Percentiles rank a stretch among this genome's conserved stretches.
Evolutionary conservation across 2,329 filamentous ascomycete species (phyloP).

Genomic region (Achaetomium macrosporum): DNA sequence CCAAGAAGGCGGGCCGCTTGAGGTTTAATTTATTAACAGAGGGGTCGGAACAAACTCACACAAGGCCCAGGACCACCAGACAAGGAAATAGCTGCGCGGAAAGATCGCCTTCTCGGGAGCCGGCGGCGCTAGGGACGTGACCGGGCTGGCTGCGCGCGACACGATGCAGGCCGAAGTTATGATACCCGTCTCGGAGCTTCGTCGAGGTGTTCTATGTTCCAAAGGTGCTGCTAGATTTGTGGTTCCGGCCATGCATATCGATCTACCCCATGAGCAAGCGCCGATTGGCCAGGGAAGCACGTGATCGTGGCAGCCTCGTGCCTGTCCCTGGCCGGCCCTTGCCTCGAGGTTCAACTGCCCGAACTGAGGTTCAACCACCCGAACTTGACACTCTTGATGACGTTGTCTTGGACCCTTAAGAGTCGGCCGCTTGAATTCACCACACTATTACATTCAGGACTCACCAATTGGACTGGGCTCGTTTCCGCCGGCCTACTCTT

Average conservation of each 20-base stretch:
- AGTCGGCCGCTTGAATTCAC: too few relatives aligned
- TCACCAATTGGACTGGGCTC: too few relatives aligned
- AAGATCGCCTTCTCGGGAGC: neutral
- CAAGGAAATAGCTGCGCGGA: neutral
- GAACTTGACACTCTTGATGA: too few relatives aligned
- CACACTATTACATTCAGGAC: too few relatives aligned
- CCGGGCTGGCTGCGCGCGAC: conserved; percentile 2
- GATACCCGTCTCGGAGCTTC: conserved; percentile 16
- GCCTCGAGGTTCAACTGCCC: neutral
- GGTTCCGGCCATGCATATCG: conserved; percentile 13
- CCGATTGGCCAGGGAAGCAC: conserved; percentile 16
- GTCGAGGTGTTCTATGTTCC: conserved; percentile 21
- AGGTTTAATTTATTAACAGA: conserved; percentile 21
- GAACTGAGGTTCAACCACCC: too few relatives aligned
- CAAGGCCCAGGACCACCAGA: conserved; percentile 4
- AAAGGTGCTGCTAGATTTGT: conserved; percentile 21
- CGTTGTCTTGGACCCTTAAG: too few relatives aligned
- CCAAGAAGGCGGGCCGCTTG: conserved; percentile 12
- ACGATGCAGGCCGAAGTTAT: conserved; percentile 18
- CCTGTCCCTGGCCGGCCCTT: neutral
- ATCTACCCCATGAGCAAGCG: neutral
- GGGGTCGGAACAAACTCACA: conserved; percentile 20
- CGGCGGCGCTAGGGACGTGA: conserved; percentile 1
- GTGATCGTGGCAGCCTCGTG: conserved; percentile 16
- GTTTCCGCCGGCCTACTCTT: too few relatives aligned